A percentile compares a stretch with the other conserved stretches of the same genome.
These are phyloP conservation scores for Clavariopsis aquatica DNA, from an alignment of 495 filamentous ascomycete species.

Conservation along the genomic window DNA sequence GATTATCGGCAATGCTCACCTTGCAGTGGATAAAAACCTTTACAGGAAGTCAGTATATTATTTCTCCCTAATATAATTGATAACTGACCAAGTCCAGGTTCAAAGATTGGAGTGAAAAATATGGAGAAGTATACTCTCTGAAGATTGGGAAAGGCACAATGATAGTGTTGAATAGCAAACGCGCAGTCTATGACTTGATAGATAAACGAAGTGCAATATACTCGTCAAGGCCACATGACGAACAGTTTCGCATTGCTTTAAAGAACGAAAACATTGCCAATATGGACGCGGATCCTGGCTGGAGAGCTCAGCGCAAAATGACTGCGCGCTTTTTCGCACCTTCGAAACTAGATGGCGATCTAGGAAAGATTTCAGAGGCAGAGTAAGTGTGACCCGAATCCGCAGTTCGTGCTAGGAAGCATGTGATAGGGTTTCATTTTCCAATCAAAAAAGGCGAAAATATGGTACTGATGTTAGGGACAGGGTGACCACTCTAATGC, in stretches of 20 bases:
- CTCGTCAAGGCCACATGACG: constrained; percentile 12
- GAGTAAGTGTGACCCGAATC: constrained; percentile 13
- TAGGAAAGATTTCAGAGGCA: constrained; percentile 16
- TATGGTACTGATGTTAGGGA: not conserved
- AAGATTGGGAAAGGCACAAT: constrained; percentile 36
- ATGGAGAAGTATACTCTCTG: constrained; percentile 36
- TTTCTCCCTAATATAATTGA: not conserved
- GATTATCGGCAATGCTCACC: constrained; percentile 25
- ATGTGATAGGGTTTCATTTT: constrained; percentile 2
- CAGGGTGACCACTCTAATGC: constrained; percentile 18
- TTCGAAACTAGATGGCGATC: constrained; percentile 12
- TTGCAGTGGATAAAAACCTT: constrained; percentile 12
- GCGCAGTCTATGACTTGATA: constrained; percentile 41
- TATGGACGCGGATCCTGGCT: constrained; percentile 10
- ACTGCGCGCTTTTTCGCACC: constrained; percentile 13
- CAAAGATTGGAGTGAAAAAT: constrained; percentile 29
- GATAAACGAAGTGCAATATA: constrained; percentile 29
- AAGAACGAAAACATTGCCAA: constrained; percentile 20
- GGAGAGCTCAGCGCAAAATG: constrained; percentile 22
- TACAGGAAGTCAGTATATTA: constrained; percentile 12
- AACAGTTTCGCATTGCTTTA: constrained; percentile 8
- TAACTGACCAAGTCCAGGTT: constrained; percentile 14
- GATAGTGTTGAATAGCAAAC: constrained; percentile 39
- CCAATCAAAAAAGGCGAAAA: not conserved
- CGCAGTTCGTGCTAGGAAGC: not conserved